Conservation (phyloP, 2,329 filamentous ascomycete species). For the Ambrosiella xylebori region DNA sequence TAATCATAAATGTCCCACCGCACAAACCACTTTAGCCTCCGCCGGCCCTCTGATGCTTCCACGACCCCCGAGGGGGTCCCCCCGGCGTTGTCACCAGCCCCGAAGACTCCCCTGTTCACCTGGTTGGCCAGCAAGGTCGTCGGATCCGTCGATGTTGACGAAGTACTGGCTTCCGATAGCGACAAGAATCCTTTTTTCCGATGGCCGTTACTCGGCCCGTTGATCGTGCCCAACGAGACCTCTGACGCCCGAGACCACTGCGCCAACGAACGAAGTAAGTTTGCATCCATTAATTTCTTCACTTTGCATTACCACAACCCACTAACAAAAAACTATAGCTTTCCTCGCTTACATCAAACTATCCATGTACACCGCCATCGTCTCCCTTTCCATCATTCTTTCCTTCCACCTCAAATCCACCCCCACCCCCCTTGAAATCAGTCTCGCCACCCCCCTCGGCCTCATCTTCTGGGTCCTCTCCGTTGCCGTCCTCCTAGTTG, state of each 20-base stretch:
- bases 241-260: conserved; percentile 65
- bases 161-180: neutral
- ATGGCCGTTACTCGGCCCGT: conserved; percentile 45
- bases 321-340: conserved; percentile 22
- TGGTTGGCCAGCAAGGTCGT: neutral
- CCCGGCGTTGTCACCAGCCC: no score
- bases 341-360: conserved; percentile 87
- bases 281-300: neutral
- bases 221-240: conserved; percentile 57
- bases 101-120: no score
- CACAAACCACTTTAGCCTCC: neutral
- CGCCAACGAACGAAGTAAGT: conserved; percentile 55
- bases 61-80: neutral
- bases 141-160: conserved; percentile 6
- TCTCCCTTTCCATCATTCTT: conserved; percentile 75
- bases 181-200: conserved; percentile 29
- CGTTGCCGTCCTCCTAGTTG: conserved; percentile 56
- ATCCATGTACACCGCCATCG: conserved; percentile 77
- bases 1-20: neutral
- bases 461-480: conserved; percentile 75
- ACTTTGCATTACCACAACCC: neutral
- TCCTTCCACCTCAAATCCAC: conserved; percentile 76
- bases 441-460: conserved; percentile 68
- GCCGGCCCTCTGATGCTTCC: neutral
- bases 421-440: conserved; percentile 53